Base-by-base conservation (phyloP, 2,329 filamentous ascomycete genomes). In the Nemania sp. region DNA sequence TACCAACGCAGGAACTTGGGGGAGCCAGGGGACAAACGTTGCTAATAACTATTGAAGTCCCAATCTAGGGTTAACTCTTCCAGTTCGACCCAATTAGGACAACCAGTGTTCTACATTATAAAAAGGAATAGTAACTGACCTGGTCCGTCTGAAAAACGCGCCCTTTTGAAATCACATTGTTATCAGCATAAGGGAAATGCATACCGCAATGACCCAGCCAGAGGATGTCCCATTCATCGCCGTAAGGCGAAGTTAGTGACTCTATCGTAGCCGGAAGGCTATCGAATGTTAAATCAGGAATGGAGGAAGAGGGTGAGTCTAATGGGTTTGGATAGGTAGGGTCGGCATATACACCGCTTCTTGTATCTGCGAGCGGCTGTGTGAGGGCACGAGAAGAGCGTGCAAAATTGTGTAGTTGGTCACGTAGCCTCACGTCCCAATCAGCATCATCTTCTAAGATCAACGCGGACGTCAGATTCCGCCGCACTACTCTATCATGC, bases 171-270 rank as follows among this genome's bases (percentile, higher is more conserved):
- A 77, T 69, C 0, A 54, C 47, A 27, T 67, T 72, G 61, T 35
- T 64, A 57, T 55, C 65, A 20, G 22, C 6, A 32, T 65, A 73
- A 1, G 78, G 75, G 53, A 81, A 78, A 24, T 75, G 70, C 74
- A 79, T 78, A 5, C 82, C 82, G 65, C 84, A 86, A 71, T 85
- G 83, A 26, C 85, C 85, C 0, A 85, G 73, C 84, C 84, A 86
- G 8, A 87, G 79, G 2, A 86, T 68, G 65, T 87, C 85, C 85
- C 85, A 87, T 65, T 81, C 76, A 64, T 83, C 81, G n/a, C 85
- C 84, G 61, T 86, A 70, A 22, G 65, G 65, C 10, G 67, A 67
- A n/a, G 1, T 32, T 8, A 18, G n/a, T 20, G 67, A 58, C 2
- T 49, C 41, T 13, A 22, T 20, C 22, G 67, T 66, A n/a, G 15